These are phyloP conservation scores for Coelastrella sp. DNA, from an alignment of 139 green algal species.

Conservation along the genomic window DNA sequence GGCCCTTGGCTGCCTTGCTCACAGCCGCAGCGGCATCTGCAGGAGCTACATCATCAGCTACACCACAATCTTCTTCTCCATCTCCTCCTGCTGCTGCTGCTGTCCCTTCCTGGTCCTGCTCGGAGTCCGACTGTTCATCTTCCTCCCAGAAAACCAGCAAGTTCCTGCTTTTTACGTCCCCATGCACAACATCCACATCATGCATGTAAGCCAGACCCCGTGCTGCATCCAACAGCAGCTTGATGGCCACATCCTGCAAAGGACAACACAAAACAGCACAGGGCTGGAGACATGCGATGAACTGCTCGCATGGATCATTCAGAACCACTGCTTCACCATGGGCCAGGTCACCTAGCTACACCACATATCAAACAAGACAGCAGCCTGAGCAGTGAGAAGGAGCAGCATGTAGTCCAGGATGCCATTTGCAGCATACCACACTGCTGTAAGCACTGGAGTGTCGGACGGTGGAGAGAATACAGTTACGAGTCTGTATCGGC, in stretches of 20 bases:
- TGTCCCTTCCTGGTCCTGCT: neutral
- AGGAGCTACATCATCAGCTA: neutral
- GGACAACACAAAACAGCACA: neutral
- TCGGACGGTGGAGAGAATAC: too few species aligned
- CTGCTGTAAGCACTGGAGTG: too few species aligned
- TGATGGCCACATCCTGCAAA: slow-evolving; percentile 41
- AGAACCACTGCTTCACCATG: too few species aligned
- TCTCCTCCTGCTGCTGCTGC: neutral
- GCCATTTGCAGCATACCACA: too few species aligned
- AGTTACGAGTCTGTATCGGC: too few species aligned
- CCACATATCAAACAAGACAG: too few species aligned
- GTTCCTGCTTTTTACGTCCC: slow-evolving; percentile 48
- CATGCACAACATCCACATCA: slow-evolving; percentile 34
- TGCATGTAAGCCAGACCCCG: slow-evolving; percentile 46
- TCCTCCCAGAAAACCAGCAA: slow-evolving; percentile 41
- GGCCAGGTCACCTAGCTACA: too few species aligned
- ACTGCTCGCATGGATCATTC: neutral
- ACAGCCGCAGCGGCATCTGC: neutral
- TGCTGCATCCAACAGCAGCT: slow-evolving; percentile 43
- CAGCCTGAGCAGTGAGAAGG: too few species aligned
- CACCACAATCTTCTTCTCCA: neutral
- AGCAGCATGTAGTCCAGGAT: too few species aligned
- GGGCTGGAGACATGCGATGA: neutral
- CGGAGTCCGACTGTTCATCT: neutral
- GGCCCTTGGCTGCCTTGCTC: neutral